These are phyloP conservation scores for Lyophyllum decastes DNA, from an alignment of 768 basidiomycete species.

Conservation along the genomic window DNA sequence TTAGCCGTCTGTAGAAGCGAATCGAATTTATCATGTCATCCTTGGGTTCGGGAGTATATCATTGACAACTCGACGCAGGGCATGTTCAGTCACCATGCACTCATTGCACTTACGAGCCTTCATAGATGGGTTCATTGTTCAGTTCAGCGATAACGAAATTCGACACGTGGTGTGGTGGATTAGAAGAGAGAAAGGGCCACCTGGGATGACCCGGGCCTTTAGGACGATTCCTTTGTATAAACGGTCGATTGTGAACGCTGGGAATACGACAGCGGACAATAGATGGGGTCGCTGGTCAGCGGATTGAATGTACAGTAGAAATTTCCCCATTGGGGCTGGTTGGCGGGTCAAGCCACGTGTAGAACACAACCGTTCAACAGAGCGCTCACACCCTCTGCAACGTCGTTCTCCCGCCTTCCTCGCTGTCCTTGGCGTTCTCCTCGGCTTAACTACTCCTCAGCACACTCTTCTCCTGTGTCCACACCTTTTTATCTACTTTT, in stretches of 20 bases:
- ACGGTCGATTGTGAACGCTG: too few relatives aligned
- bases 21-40: too few relatives aligned
- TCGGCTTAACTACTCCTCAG: constrained; percentile 12
- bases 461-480: constrained; percentile 12
- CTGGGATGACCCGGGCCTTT: too few relatives aligned
- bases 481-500: constrained; percentile 12
- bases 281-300: neutral
- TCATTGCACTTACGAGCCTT: too few relatives aligned
- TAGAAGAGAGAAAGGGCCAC: too few relatives aligned
- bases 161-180: too few relatives aligned
- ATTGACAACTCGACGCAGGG: too few relatives aligned
- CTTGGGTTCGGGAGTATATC: too few relatives aligned
- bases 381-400: constrained; percentile 23
- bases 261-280: neutral
- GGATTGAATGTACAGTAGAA: neutral
- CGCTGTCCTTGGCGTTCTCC: constrained; percentile 20
- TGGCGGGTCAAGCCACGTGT: constrained; percentile 38
- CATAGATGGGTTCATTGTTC: neutral
- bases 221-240: too few relatives aligned
- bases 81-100: too few relatives aligned
- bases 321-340: constrained; percentile 18
- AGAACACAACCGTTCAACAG: constrained; percentile 31
- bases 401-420: constrained; percentile 18
- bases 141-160: neutral
- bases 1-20: too few relatives aligned